Evolutionary conservation across 177 flowering plant species (phyloP), one percentile per base, ranked within the genome.

Genomic region (Vitis hybrid): DNA sequence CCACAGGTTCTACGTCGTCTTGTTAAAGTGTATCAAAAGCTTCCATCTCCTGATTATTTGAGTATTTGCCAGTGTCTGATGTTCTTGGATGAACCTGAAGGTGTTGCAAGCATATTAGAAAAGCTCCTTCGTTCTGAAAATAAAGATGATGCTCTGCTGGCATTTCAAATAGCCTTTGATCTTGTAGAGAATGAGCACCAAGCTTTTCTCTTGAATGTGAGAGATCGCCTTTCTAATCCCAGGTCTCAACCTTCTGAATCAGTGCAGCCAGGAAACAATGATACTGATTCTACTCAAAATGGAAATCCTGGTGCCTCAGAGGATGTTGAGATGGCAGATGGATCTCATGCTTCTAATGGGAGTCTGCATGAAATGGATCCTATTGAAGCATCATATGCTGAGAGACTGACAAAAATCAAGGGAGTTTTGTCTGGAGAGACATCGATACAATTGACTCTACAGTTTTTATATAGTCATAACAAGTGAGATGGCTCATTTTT

Each of bases 141-240:
- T 64, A 86, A 85, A 86, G 97, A 93, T 72, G 98, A 96, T 49
- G 90, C 94, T 65, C 77, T 96, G 11, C 66, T 96, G 77, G 92
- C 95, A 60, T 93, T 93, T 76, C 99, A 93, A 78, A 91, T 93
- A 67, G 97, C 97, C 17, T 96, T 96, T 79, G 97, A 96, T 83
- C 95, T 96, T 57, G 89, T 89, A 11, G 99, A 92, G 79, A 96
- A 96, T 76, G 99, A 96, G 79, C 89, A 89, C 69, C 99, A 96
- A 75, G 97, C 99, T 66, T 96, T 96, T 82, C 92, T 96, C 3
- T 68, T 96, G 64, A 91, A 80, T 80, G 98, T 96, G 51, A 88
- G 87, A 75, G 80, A 87, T 76, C 82, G 79, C 56, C 89, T 96
- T 68, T 75, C 98, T 11, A 70, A 69, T 56, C 87, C 97, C 62